phyloP scores from a whole-genome alignment of 2,329 filamentous ascomycete genomes.

The Aspergillus arachidicola region DNA sequence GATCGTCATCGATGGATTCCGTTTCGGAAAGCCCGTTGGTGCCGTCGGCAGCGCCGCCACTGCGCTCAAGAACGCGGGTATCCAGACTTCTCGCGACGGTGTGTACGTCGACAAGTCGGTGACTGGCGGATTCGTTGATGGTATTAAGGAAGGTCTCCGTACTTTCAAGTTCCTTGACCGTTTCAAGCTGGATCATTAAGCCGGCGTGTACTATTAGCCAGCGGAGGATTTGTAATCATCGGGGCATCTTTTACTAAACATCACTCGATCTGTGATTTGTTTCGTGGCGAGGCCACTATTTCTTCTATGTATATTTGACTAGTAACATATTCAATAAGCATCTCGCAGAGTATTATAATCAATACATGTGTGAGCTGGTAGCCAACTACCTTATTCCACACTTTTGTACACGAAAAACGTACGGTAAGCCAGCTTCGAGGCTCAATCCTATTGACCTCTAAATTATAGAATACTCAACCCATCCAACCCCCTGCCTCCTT shows the following conservation, averaged over 20 bases:
- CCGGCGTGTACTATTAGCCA: neutral
- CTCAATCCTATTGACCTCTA: neutral
- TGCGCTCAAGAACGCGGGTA: conserved; percentile 48
- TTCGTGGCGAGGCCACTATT: neutral
- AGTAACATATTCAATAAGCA: neutral
- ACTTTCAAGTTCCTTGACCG: conserved; percentile 68
- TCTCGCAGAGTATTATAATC: neutral
- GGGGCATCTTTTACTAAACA: neutral
- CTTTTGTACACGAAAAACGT: no score
- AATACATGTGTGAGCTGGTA: neutral
- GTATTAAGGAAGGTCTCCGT: conserved; percentile 61
- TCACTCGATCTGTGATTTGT: neutral
- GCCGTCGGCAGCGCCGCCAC: conserved; percentile 54
- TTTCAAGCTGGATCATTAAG: conserved; percentile 58
- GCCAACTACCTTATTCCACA: no score
- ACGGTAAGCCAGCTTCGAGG: neutral
- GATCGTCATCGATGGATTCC: conserved; percentile 65
- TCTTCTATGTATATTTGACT: conserved; percentile 3
- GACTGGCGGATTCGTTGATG: conserved; percentile 44
- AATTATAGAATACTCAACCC: no score
- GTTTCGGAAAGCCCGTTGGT: conserved; percentile 71
- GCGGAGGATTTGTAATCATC: neutral
- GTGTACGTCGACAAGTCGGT: conserved; percentile 37
- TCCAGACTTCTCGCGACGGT: conserved; percentile 41
- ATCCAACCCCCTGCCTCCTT: no score